Evolutionary conservation across 2,329 filamentous ascomycete species (phyloP), one percentile per base, ranked within the genome.

Genomic region (Fonsecaea monophora): DNA sequence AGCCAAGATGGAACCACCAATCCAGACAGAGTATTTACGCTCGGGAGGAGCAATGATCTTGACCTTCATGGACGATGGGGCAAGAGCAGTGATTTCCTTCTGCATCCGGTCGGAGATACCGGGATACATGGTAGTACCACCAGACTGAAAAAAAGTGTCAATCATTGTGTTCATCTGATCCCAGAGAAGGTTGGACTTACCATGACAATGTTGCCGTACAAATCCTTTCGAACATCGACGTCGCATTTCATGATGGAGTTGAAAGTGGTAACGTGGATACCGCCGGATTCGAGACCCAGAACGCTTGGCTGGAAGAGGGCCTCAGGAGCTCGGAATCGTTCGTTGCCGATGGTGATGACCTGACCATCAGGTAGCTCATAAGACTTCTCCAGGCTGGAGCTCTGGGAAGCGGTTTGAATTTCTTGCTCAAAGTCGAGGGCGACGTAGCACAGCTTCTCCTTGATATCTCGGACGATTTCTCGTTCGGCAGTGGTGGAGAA

Each of bases 231-330:
- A 85, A 99, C 95, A 83, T 99, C 95, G 83, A 99, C 94, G 85
- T 99, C 95, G 84, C 95, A 98, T 92, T 99, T 99, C 93, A 98
- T 98, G 90, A 99, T 97, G 79, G 95, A 98, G 91, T 98, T 98
- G 92, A 97, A 98, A 78, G 95, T 98, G 82, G 94, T 98, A 81
- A 97, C 94, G 87, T 98, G 95, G 85, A 99, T 98, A 85, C 95
- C 95, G 80, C 94, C 94, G 83, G 90, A 93, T 86, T 99, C 95
- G 79, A 97, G 94, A 90, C 95, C 95, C 77, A 99, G 87, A 77
- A 98, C 94, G 75, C 91, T 95, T 80, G 95, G 95, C 88, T 97
- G 92, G 94, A 99, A 99, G 78, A 99, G 92, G 84, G 95, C 94
- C 88, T 99, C 95, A 76, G 95, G 95, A 82, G 94, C 94, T 85